phyloP scores from a whole-genome alignment of 139 green algal species.

The Spirogloea muscicola region DNA sequence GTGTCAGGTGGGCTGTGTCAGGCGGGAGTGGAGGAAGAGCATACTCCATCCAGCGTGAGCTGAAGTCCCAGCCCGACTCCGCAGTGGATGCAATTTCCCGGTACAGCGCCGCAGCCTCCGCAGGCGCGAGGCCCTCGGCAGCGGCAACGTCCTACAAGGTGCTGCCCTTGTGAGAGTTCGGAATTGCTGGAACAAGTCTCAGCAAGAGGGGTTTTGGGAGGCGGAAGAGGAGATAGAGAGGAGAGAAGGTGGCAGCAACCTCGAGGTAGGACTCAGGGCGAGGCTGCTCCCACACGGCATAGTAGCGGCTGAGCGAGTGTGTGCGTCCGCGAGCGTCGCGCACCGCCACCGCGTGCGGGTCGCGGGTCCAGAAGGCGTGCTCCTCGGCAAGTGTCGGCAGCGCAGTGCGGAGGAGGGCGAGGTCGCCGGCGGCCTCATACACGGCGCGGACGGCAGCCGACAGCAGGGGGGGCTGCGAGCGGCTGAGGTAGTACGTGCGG shows the following conservation, averaged over 20 bases:
- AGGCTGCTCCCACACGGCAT: slow-evolving; percentile 64
- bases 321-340: too few relatives aligned
- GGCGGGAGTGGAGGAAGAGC: too few relatives aligned
- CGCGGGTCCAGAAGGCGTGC: slow-evolving; percentile 77
- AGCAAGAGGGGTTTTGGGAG: too few relatives aligned
- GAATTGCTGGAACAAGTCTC: too few relatives aligned
- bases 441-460: slow-evolving; percentile 52
- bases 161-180: too few relatives aligned
- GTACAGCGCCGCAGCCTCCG: slow-evolving; percentile 56
- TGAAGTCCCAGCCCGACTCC: slow-evolving; percentile 93
- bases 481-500: slow-evolving; percentile 87
- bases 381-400: slow-evolving; percentile 68
- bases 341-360: too few relatives aligned
- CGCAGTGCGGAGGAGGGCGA: slow-evolving; percentile 46
- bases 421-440: slow-evolving; percentile 40
- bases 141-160: too few relatives aligned
- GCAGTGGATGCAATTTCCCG: slow-evolving; percentile 76
- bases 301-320: slow-evolving; percentile 82
- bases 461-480: slow-evolving; percentile 82
- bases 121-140: too few relatives aligned
- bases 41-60: slow-evolving; percentile 58
- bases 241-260: slow-evolving; percentile 24
- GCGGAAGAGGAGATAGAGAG: too few relatives aligned
- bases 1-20: too few relatives aligned
- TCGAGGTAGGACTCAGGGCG: slow-evolving; percentile 82